Evolutionary conservation across 805 yeast genomes (phyloP).

Genomic region (Ogataea populi-albae): DNA sequence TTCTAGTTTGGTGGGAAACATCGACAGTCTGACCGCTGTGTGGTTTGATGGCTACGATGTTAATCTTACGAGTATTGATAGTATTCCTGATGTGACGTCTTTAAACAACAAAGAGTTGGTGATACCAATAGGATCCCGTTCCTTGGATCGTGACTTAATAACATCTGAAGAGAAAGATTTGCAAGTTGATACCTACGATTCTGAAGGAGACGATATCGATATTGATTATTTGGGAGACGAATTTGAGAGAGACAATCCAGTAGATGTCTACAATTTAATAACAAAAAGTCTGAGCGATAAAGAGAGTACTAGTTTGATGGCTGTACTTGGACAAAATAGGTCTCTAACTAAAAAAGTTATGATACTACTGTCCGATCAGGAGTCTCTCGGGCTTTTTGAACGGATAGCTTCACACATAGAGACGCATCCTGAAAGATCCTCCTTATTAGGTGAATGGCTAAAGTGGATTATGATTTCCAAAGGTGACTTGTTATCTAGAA

Average conservation of each 20-base stretch:
- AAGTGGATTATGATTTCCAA: slow-evolving; percentile 74
- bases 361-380: slow-evolving; percentile 46
- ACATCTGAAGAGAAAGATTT: slow-evolving; percentile 14
- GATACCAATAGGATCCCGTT: too few relatives aligned
- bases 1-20: slow-evolving; percentile 9
- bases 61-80: slow-evolving; percentile 28
- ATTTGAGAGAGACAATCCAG: slow-evolving; percentile 24
- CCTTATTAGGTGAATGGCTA: slow-evolving; percentile 59
- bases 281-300: slow-evolving; percentile 23
- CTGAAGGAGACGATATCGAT: slow-evolving; percentile 19
- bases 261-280: slow-evolving; percentile 23
- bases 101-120: too few relatives aligned
- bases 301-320: slow-evolving; percentile 31
- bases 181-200: slow-evolving; percentile 13
- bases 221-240: slow-evolving; percentile 14
- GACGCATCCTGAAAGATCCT: slow-evolving; percentile 48
- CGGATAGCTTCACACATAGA: slow-evolving; percentile 46
- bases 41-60: slow-evolving; percentile 29
- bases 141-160: too few relatives aligned
- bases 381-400: slow-evolving; percentile 44
- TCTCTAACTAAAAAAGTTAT: slow-evolving; percentile 54
- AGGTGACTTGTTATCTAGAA: slow-evolving; percentile 58
- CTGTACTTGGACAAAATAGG: slow-evolving; percentile 28
- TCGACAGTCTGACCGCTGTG: slow-evolving; percentile 16
- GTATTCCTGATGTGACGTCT: slow-evolving; percentile 3